phyloP scores from a whole-genome alignment of 805 yeast species.

The Wickerhamomyces rabaulensis region DNA sequence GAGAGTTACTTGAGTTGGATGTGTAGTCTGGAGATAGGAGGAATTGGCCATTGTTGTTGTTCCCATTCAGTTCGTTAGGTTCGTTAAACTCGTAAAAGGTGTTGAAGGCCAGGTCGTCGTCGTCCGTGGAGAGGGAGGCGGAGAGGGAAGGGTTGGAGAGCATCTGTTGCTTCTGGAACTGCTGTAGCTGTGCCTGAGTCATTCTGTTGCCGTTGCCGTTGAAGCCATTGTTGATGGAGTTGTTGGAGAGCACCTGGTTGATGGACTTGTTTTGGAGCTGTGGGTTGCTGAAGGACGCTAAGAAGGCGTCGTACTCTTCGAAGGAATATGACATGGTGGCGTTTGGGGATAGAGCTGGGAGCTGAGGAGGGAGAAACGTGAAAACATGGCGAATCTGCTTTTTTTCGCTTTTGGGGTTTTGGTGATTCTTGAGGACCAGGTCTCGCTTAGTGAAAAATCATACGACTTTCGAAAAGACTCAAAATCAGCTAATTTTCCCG shows the following conservation, averaged over 20 bases:
- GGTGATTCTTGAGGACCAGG: background rate
- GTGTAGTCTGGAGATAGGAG: constrained; percentile 7
- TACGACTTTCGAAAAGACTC: constrained; percentile 8
- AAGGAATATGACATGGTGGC: constrained; percentile 22
- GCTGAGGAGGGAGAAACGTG: background rate
- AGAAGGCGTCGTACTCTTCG: constrained; percentile 28
- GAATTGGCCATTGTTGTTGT: background rate
- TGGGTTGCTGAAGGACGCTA: constrained; percentile 20
- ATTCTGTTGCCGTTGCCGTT: constrained; percentile 1
- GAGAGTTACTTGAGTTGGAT: constrained; percentile 6
- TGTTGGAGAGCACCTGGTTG: background rate
- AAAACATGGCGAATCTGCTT: background rate
- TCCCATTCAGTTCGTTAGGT: background rate
- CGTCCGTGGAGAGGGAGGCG: constrained; percentile 5
- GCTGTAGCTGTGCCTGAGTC: constrained; percentile 4
- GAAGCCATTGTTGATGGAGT: constrained; percentile 3
- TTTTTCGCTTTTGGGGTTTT: background rate
- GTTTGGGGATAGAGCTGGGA: background rate
- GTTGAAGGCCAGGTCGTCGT: constrained; percentile 7
- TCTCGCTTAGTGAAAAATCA: constrained; percentile 7
- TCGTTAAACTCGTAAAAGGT: constrained; percentile 2
- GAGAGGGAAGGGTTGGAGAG: constrained; percentile 10
- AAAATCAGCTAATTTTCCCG: background rate
- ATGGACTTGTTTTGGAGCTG: background rate
- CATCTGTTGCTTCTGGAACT: constrained; percentile 5